phyloP scores from a whole-genome alignment of 352 stramenopile genomes.

The Pythium vanterpoolii region DNA sequence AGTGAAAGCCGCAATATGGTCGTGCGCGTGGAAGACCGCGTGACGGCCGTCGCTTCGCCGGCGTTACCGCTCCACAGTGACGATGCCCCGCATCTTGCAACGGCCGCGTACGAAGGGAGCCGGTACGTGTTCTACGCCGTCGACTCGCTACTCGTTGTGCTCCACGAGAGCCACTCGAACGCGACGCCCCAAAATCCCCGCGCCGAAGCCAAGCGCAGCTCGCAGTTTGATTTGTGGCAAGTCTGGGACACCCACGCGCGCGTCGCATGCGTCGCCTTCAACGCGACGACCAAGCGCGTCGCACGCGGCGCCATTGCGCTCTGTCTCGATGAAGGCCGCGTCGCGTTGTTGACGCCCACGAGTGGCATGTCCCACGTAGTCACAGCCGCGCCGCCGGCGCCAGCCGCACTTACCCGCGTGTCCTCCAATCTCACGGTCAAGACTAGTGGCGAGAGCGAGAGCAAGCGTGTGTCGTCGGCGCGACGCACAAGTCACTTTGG shows the following conservation, averaged over 20 bases:
- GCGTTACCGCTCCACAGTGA: neutral
- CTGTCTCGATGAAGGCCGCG: conserved; percentile 55
- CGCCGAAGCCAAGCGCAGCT: conserved; percentile 26
- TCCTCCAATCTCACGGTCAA: conserved; percentile 23
- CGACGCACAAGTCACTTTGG: conserved; percentile 16
- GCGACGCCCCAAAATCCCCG: conserved; percentile 23
- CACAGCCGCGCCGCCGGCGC: conserved; percentile 12
- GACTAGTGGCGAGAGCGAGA: conserved; percentile 2
- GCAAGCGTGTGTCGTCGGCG: conserved; percentile 20
- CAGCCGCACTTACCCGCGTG: conserved; percentile 5
- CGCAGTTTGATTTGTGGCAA: conserved; percentile 69
- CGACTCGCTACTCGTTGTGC: conserved; percentile 58
- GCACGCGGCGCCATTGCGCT: conserved; percentile 58
- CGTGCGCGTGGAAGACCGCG: conserved; percentile 40
- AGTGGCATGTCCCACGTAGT: conserved; percentile 3
- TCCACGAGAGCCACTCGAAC: conserved; percentile 37
- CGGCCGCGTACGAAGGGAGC: conserved; percentile 42
- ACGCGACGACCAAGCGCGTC: conserved; percentile 36
- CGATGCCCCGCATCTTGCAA: conserved; percentile 26
- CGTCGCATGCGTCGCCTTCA: conserved; percentile 56
- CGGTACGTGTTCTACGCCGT: conserved; percentile 59
- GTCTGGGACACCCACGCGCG: conserved; percentile 48
- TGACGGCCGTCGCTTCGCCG: conserved; percentile 46
- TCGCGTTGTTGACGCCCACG: conserved; percentile 57
- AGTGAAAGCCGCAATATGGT: conserved; percentile 32